These are phyloP conservation scores for Citrullus colocynthis DNA, from an alignment of 306 rosid genomes.

Conservation along the genomic window DNA sequence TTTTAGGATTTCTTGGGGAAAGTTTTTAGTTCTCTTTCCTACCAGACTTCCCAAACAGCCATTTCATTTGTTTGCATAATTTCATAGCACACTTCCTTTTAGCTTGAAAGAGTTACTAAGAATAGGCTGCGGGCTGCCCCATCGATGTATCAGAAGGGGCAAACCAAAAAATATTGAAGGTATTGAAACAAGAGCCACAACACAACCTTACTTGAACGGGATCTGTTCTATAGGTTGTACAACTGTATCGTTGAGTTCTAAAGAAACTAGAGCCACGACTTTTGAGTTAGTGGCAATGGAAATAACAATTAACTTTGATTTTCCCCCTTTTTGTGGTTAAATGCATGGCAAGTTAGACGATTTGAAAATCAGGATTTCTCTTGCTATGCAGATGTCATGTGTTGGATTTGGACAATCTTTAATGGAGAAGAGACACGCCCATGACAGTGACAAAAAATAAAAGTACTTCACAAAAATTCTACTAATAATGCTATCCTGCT, in stretches of 20 bases:
- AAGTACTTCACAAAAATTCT: neutral
- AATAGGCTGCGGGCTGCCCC: neutral
- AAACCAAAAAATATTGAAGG: neutral
- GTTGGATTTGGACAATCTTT: neutral
- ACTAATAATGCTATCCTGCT: no score
- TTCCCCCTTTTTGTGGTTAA: neutral
- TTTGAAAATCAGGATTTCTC: neutral
- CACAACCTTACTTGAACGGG: no score
- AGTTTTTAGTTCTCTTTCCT: neutral
- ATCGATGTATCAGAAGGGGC: neutral
- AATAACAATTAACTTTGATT: neutral
- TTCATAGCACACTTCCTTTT: neutral
- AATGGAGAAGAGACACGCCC: neutral
- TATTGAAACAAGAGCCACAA: neutral
- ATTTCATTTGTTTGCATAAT: neutral
- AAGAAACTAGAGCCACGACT: neutral
- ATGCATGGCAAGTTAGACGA: neutral
- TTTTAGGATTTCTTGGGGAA: neutral
- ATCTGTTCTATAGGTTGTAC: no score
- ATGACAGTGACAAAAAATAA: neutral
- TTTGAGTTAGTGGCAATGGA: no score
- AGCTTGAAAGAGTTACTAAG: neutral
- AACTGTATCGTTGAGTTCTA: no score
- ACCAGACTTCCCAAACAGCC: neutral
- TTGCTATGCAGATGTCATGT: no score